These are phyloP conservation scores for Helianthus annuus DNA, from an alignment of 129 eudicot species.

Conservation along the genomic window DNA sequence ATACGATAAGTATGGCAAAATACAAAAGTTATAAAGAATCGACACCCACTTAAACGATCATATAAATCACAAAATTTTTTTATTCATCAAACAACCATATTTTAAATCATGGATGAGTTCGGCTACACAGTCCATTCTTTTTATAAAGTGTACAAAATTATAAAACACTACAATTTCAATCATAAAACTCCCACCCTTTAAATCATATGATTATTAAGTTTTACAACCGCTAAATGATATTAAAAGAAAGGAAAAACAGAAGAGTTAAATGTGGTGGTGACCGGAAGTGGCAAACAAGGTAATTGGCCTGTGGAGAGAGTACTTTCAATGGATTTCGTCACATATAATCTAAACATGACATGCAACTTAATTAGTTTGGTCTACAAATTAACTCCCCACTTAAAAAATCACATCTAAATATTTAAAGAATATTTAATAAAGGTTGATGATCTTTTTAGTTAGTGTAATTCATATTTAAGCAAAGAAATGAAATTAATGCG, in stretches of 20 bases:
- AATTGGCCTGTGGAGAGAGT: conserved; percentile 9
- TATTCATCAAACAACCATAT: too few relatives aligned
- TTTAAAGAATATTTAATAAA: not conserved
- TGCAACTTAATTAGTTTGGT: conserved; percentile 3
- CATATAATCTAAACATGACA: not conserved
- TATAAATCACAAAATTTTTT: too few relatives aligned
- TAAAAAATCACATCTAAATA: not conserved
- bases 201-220: not conserved
- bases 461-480: not conserved
- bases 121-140: too few relatives aligned
- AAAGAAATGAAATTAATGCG: not conserved
- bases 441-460: not conserved
- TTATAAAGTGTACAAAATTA: too few relatives aligned
- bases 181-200: not conserved
- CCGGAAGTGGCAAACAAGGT: conserved; percentile 22
- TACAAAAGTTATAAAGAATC: not conserved
- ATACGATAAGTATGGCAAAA: not conserved
- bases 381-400: not conserved
- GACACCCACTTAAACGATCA: too few relatives aligned
- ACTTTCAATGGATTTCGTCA: conserved; percentile 3
- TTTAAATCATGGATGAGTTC: too few relatives aligned
- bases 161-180: too few relatives aligned
- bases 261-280: conserved; percentile 6
- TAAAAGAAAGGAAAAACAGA: not conserved
- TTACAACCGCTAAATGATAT: not conserved